phyloP scores from a whole-genome alignment of 345 rosid species.

The Salix arbutifolia region DNA sequence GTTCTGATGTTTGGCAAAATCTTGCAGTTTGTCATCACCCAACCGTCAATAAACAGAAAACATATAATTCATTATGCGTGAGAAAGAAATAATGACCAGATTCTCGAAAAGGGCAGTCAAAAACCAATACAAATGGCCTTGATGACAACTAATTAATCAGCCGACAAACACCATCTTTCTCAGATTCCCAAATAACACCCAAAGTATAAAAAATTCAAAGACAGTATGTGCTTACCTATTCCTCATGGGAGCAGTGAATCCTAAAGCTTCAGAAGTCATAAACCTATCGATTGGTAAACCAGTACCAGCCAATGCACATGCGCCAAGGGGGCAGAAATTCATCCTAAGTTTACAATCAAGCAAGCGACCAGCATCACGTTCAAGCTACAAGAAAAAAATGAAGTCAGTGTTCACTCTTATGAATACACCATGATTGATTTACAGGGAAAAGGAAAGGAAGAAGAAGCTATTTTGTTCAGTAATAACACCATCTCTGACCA shows the following conservation, averaged over 20 bases:
- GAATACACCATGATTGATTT: no score
- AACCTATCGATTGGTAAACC: slow-evolving; percentile 88
- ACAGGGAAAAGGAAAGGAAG: background rate
- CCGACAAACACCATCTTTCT: background rate
- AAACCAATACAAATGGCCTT: background rate
- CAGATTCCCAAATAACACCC: background rate
- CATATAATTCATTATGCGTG: background rate
- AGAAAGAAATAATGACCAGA: no score
- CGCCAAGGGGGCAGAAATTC: slow-evolving; percentile 85
- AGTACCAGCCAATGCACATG: slow-evolving; percentile 97
- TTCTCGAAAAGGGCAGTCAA: background rate
- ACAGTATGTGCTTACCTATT: slow-evolving; percentile 53
- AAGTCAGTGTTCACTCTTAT: background rate
- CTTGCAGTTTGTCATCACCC: background rate
- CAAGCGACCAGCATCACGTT: slow-evolving; percentile 85
- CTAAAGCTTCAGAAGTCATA: slow-evolving; percentile 70
- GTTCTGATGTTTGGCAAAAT: background rate
- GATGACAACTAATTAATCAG: background rate
- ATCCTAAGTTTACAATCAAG: slow-evolving; percentile 68
- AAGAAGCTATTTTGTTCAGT: background rate
- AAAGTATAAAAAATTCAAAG: background rate
- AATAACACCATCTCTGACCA: background rate
- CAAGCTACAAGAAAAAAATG: slow-evolving; percentile 59
- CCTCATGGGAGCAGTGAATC: slow-evolving; percentile 82
- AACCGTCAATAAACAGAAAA: background rate